Percentiles rank a stretch among this genome's conserved stretches.
phyloP scores from a whole-genome alignment of 306 rosid genomes.

The Lithocarpus polystachyus region DNA sequence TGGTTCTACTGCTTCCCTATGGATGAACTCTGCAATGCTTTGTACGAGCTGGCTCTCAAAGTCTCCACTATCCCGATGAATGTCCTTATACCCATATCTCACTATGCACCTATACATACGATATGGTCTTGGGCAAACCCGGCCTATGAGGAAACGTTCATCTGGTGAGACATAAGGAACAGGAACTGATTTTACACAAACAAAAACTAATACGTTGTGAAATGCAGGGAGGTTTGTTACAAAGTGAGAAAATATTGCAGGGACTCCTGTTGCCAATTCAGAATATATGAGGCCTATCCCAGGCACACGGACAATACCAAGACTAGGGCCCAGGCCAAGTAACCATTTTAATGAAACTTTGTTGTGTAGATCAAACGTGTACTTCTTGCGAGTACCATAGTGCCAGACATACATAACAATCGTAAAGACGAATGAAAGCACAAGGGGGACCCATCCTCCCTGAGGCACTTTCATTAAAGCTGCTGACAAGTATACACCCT shows the following conservation, averaged over 20 bases:
- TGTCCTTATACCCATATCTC: slow-evolving; percentile 86
- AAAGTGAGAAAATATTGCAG: slow-evolving; percentile 86
- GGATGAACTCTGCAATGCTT: slow-evolving; percentile 80
- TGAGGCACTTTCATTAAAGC: slow-evolving; percentile 81
- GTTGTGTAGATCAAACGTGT: slow-evolving; percentile 72
- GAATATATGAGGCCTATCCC: slow-evolving; percentile 89
- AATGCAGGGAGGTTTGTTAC: slow-evolving; percentile 91
- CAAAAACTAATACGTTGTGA: slow-evolving; percentile 77
- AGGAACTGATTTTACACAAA: slow-evolving; percentile 83
- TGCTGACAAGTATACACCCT: slow-evolving; percentile 70
- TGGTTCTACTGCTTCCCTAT: slow-evolving; percentile 78
- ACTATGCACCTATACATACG: slow-evolving; percentile 86
- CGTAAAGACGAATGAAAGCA: slow-evolving; percentile 61
- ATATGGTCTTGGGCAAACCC: slow-evolving; percentile 73
- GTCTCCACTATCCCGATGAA: slow-evolving; percentile 72
- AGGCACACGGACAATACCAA: slow-evolving; percentile 88
- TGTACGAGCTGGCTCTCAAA: slow-evolving; percentile 80
- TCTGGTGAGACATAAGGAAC: slow-evolving; percentile 83
- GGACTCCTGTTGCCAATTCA: slow-evolving; percentile 80
- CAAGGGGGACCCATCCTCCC: slow-evolving; percentile 93
- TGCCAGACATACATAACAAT: slow-evolving; percentile 79
- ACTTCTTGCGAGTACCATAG: slow-evolving; percentile 73
- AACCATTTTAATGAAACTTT: slow-evolving; percentile 88
- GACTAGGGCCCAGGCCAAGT: slow-evolving; percentile 81
- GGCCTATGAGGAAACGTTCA: slow-evolving; percentile 82